Conservation (phyloP, 75 land plant genomes). For the Azolla pinnata region DNA sequence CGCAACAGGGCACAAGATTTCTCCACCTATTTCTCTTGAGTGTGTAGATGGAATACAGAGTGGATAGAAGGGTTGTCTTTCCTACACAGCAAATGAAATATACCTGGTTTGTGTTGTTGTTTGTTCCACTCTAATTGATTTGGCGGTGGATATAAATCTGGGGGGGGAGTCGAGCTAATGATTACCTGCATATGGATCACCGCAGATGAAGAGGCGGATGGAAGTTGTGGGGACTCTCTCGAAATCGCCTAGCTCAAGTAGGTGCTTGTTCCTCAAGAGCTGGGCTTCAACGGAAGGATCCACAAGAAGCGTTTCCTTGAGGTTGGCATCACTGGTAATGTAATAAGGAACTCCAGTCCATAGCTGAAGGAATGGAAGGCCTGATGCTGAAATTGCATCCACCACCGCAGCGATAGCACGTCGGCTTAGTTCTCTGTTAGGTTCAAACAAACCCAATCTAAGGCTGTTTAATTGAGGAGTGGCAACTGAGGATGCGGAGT, state of each 20-base stretch:
- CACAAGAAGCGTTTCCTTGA: neutral
- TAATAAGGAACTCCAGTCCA: too few relatives aligned
- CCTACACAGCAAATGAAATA: neutral
- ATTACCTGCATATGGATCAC: slow-evolving; percentile 1
- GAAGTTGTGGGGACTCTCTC: neutral
- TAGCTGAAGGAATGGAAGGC: neutral
- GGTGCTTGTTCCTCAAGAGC: neutral
- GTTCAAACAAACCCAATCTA: too few relatives aligned
- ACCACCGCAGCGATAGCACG: neutral
- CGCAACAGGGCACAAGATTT: neutral
- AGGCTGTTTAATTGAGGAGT: too few relatives aligned
- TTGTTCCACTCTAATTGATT: neutral
- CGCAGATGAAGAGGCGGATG: neutral
- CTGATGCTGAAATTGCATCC: neutral
- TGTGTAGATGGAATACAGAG: neutral
- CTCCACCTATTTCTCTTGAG: neutral
- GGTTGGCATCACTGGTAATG: too few relatives aligned
- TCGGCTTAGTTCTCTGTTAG: too few relatives aligned
- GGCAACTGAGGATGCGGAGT: too few relatives aligned
- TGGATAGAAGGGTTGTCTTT: neutral
- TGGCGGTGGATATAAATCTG: neutral
- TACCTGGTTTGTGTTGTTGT: neutral
- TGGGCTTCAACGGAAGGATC: neutral
- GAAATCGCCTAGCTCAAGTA: neutral
- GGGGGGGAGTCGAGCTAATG: neutral